These are phyloP conservation scores for Stachybotrys chartarum DNA, from an alignment of 2,329 filamentous ascomycete species.

Conservation along the genomic window DNA sequence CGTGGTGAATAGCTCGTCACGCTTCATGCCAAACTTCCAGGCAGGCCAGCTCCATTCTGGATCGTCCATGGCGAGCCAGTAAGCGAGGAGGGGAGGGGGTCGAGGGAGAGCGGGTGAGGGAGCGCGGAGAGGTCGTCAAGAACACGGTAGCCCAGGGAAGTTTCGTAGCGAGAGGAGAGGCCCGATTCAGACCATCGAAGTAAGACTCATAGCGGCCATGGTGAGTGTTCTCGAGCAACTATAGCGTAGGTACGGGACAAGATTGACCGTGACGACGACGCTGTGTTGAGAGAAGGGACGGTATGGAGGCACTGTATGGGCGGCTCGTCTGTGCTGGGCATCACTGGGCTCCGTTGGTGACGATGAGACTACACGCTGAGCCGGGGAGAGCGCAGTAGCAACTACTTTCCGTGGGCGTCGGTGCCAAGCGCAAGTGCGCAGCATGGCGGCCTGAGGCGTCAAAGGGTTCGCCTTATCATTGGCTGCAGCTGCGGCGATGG, in stretches of 20 bases:
- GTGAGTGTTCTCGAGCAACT: slow-evolving; percentile 2
- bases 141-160: background rate
- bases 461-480: slow-evolving; percentile 7
- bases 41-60: slow-evolving; percentile 46
- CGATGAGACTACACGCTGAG: slow-evolving; percentile 6
- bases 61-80: slow-evolving; percentile 41
- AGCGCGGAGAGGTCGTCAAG: background rate
- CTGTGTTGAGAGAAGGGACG: slow-evolving; percentile 14
- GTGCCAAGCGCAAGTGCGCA: slow-evolving; percentile 2
- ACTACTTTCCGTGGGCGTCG: slow-evolving; percentile 12
- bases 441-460: slow-evolving; percentile 15
- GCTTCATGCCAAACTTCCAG: slow-evolving; percentile 58
- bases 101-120: background rate
- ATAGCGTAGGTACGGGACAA: slow-evolving; percentile 15
- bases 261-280: slow-evolving; percentile 3
- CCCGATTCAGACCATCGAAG: background rate
- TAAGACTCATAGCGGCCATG: background rate
- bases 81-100: slow-evolving; percentile 11
- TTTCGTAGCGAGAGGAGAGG: background rate
- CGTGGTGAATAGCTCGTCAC: slow-evolving; percentile 48
- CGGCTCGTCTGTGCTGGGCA: slow-evolving; percentile 3
- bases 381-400: slow-evolving; percentile 19
- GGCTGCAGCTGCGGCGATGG: slow-evolving; percentile 3
- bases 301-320: slow-evolving; percentile 8
- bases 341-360: slow-evolving; percentile 9